Base-by-base conservation (phyloP, 2,329 filamentous ascomycete species). In the Diplodia scrobiculata region DNA sequence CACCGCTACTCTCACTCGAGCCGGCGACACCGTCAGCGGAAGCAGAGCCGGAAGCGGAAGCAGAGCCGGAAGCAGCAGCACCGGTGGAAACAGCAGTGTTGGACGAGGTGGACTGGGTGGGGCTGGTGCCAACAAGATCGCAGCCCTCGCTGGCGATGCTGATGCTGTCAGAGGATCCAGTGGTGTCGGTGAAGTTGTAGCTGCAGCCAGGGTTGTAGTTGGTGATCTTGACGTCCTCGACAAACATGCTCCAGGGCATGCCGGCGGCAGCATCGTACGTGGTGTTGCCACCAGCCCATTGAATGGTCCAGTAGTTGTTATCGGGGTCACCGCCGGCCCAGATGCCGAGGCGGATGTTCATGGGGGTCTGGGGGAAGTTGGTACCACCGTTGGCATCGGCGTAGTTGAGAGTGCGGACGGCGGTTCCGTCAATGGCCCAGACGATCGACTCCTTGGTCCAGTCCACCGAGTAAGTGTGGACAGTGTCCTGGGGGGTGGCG, bases 321-420 rank as follows among this genome's bases (percentile, higher is more conserved):
- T 78, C 76, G 5, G 78, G 75, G 65, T 80, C 78, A 70, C 84
- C 84, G 64, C 79, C 81, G 34, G 79, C 78, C 80, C 80, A 82
- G 73, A 78, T 81, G 48, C 80, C 80, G 27, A 82, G 74, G 66
- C 76, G 76, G 38, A 78, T 72, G 55, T 86, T 86, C 87, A 90
- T 90, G 1, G 91, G 91, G 0, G 90, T 92, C 74, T 94, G 91
- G 0, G 91, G 91, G 74, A 86, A 93, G 73, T 84, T 84, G 58
- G 83, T 74, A 11, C 87, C 86, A 70, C 83, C 84, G 58, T 83
- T 79, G 64, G 81, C 77, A 60, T 89, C 86, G 21, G 79, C 79
- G 66, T 86, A 84, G 13, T 82, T 75, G 19, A 91, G 80, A 1
- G 84, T 87, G 68, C 91, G 87, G 60, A 91, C 83, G 3, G 85